Base-by-base conservation (phyloP, 352 stramenopile species). In the Pythium coloratum region DNA sequence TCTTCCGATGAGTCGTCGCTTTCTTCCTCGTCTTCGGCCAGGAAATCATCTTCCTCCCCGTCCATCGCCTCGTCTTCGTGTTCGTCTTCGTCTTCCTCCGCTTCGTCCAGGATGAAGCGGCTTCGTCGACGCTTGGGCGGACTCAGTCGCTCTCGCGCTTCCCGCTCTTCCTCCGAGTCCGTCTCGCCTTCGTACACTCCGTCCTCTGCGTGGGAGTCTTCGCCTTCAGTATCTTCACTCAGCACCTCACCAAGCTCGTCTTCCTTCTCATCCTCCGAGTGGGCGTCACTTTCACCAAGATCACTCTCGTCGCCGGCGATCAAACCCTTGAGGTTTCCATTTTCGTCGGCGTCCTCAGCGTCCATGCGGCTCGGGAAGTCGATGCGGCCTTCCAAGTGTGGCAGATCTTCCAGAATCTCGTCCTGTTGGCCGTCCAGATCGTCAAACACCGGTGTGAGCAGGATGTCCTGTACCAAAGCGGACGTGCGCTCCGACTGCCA, bases 341-440 rank as follows among this genome's bases (percentile, higher is more conserved):
- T 86, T 59, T 92, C 88, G 32, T 96, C 84, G 0, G 86, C 81
- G 38, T 94, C 88, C 76, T 92, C 88, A 34, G 91, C 73, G 63
- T 91, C 80, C 47, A 92, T 78, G 58, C 88, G 80, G 44, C 77
- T 94, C 0, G 88, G 88, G 46, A 96, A 94, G 59, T 96, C 88
- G 16, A 96, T 62, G 59, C 79, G 70, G 8, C 72, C 82, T 63
- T 66, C 67, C 49, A 92, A 76, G 28, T 81, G 64, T 20, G 86
- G 84, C 55, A 93, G 69, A 44, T 86, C 81, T 16, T 76, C 55
- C 38, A 92, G 64, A 20, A 93, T 83, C 14, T 90, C 88, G 54
- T 93, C 83, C 40, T 89, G 83, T 51, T 90, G 83, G 44, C 86
- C 88, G n/a, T 96, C 86, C 3, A 96, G 61, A 49, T 96, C 88